Percentiles rank a stretch among this genome's conserved stretches.
Conservation (phyloP, 2,329 filamentous ascomycete species). For the Botrytis medusae region DNA sequence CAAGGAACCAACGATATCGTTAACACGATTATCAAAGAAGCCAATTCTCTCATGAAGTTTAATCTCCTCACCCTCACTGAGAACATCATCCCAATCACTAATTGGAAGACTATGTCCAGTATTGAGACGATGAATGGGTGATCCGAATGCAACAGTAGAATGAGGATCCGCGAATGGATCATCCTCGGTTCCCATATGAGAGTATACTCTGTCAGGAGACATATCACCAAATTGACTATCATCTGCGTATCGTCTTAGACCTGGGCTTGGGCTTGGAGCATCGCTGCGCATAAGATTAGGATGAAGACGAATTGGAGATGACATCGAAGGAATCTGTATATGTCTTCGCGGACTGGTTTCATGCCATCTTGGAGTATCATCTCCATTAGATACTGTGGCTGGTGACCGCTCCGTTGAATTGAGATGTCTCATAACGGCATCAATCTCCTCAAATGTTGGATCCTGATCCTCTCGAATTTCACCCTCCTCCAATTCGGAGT, state of each 20-base stretch:
- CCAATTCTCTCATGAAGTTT: slow-evolving; percentile 78
- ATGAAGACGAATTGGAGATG: slow-evolving; percentile 54
- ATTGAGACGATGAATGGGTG: slow-evolving; percentile 63
- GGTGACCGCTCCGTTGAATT: slow-evolving; percentile 68
- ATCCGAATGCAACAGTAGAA: slow-evolving; percentile 48
- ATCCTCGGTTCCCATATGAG: slow-evolving; percentile 46
- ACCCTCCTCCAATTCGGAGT: slow-evolving; percentile 23
- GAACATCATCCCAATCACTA: slow-evolving; percentile 90
- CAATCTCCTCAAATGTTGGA: slow-evolving; percentile 75
- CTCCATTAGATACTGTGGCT: slow-evolving; percentile 13
- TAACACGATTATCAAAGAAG: slow-evolving; percentile 91
- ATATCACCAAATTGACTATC: slow-evolving; percentile 9
- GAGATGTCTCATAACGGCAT: slow-evolving; percentile 87
- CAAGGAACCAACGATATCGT: slow-evolving; percentile 77
- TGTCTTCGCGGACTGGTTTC: slow-evolving; percentile 46
- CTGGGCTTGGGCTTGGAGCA: slow-evolving; percentile 71
- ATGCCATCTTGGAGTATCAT: slow-evolving; percentile 47
- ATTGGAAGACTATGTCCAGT: slow-evolving; percentile 63
- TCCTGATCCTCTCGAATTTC: slow-evolving; percentile 26
- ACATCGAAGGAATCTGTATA: slow-evolving; percentile 45
- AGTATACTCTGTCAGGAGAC: slow-evolving; percentile 47
- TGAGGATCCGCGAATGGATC: slow-evolving; percentile 37
- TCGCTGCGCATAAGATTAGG: slow-evolving; percentile 62
- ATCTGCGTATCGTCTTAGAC: slow-evolving; percentile 37
- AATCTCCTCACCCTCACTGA: slow-evolving; percentile 78